Base-by-base conservation (phyloP, 768 basidiomycete genomes). In the Kwoniella europaea region DNA sequence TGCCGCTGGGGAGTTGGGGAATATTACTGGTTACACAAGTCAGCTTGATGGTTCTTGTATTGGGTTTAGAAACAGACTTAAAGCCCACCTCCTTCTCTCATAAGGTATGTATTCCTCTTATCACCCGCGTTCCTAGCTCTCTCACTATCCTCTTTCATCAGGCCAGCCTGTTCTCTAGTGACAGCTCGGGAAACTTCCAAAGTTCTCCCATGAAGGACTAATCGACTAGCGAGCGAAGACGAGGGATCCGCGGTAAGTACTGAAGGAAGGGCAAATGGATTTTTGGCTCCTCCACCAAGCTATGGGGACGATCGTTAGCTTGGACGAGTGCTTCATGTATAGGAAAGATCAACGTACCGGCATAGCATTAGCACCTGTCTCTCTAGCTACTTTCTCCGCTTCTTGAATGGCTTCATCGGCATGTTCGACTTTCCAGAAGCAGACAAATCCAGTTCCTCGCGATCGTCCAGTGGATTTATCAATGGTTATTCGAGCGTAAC, bases 221-320 rank as follows among this genome's bases (percentile, higher is more conserved):
- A 86, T 72, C 87, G 90, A 69, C 90, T 89, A 0, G 94, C 93
- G 0, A 92, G 85, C 15, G 90, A 88, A 0, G 93, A 90, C 0
- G 93, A 94, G 0, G 96, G 96, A 84, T 99, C 97, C 16, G 92
- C 91, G 4, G 94, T 95, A 3, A 99, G 88, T 42, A 99, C 89
- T 0, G 96, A 96, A 10, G 92, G 91, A 10, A 93, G 84, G 10
- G 88, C 88, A 83, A 96, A 97, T 2, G 94, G 94, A 78, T 96
- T 94, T 82, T 90, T 82, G 68, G 71, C 74, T 43, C 73, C 67
- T 13, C 70, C 76, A 10, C 75, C 77, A 22, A 81, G 72, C 72
- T 79, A 27, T 27, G 27, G 27, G 27, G 27, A 27, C 27, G 27
- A 27, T 27, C 27, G 27, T 27, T 3, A 27, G 27, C 27, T 27